These are phyloP conservation scores for Yamadazyma sp. DNA, from an alignment of 805 yeast species.

Conservation along the genomic window DNA sequence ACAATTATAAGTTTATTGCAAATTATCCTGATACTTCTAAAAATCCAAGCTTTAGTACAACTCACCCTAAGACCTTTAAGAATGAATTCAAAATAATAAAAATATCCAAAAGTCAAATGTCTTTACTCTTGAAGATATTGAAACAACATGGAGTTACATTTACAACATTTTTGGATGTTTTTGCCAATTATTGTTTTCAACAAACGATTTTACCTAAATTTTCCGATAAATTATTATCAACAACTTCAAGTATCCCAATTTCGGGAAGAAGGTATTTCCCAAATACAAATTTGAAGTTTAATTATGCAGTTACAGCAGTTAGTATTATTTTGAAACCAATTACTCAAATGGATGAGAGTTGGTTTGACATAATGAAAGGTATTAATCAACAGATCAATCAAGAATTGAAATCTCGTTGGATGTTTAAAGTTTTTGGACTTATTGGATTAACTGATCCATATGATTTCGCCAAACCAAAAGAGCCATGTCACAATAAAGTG, in stretches of 20 bases:
- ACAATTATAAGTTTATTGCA: conserved; percentile 1
- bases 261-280: conserved; percentile 12
- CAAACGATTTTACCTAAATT: conserved; percentile 3
- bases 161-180: conserved; percentile 10
- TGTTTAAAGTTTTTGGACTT: conserved; percentile 5
- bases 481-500: background rate
- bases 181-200: conserved; percentile 10
- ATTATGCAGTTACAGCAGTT: conserved; percentile 1
- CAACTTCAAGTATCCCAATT: background rate
- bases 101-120: conserved; percentile 1
- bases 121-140: background rate
- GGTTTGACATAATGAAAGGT: conserved; percentile 3
- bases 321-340: background rate
- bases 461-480: conserved; percentile 3
- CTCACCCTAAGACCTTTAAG: background rate
- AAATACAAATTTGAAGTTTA: conserved; percentile 2
- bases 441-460: background rate
- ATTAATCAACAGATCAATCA: background rate
- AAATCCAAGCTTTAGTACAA: conserved; percentile 4
- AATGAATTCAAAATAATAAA: conserved; percentile 1
- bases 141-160: conserved; percentile 7
- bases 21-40: conserved; percentile 8
- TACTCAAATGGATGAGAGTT: background rate
- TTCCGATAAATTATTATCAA: background rate
- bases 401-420: background rate